Conservation (phyloP, 2,329 filamentous ascomycete genomes). For the Clarireedia monteithiana region DNA sequence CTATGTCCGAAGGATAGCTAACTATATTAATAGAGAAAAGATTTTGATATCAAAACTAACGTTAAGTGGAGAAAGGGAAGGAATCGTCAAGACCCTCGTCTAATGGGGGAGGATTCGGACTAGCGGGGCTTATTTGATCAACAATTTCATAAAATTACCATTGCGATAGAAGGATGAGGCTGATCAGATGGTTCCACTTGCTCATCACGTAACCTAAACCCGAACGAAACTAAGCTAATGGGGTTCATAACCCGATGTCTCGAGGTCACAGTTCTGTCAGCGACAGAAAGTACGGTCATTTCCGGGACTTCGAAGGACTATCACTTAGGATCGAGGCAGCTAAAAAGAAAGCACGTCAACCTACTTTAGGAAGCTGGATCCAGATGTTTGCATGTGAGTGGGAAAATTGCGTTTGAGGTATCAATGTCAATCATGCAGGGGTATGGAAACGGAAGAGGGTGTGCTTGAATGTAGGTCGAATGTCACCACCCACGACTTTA, state of each 20-base stretch:
- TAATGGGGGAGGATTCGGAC: not conserved
- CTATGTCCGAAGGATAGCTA: not conserved
- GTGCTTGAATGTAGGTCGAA: not conserved
- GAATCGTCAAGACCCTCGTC: not conserved
- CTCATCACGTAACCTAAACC: not conserved
- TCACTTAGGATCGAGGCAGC: not conserved
- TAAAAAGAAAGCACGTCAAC: not conserved
- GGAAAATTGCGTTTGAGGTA: not conserved
- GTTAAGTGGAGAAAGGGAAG: not conserved
- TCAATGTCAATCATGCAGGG: not conserved
- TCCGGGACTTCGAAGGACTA: not conserved
- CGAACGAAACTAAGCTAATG: not conserved
- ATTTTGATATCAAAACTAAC: not conserved
- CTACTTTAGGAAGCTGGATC: not conserved
- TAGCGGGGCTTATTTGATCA: not conserved
- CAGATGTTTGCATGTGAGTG: not conserved
- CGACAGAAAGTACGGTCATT: not conserved
- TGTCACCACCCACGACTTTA: not conserved
- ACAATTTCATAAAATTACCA: not conserved
- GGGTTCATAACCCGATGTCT: not conserved
- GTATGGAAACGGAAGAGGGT: not conserved
- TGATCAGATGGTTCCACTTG: slow-evolving; percentile 8
- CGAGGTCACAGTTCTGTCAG: not conserved
- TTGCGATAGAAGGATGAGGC: not conserved
- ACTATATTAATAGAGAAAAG: not conserved